Evolutionary conservation across 768 basidiomycete genomes (phyloP).

Genomic region (Mycena indigotica): DNA sequence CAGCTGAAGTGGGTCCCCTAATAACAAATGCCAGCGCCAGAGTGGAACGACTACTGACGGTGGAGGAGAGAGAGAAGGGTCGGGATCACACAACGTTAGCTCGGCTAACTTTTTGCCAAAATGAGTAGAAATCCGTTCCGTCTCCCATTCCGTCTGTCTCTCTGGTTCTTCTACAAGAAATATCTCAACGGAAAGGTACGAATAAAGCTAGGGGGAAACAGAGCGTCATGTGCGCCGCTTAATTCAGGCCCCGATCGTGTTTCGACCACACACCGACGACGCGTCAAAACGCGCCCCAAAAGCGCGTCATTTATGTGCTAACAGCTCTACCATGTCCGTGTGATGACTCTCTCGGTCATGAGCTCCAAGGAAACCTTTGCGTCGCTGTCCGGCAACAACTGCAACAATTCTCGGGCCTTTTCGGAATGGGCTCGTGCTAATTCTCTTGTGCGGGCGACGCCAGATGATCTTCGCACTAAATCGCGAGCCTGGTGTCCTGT

Average conservation of each 20-base stretch:
- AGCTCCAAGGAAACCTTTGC: constrained; percentile 76
- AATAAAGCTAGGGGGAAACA: no score
- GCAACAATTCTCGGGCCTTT: constrained; percentile 75
- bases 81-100: background rate
- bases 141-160: background rate
- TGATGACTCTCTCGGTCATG: constrained; percentile 75
- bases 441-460: constrained; percentile 76
- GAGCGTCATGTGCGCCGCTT: no score
- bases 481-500: constrained; percentile 61
- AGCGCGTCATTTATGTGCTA: background rate
- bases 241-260: background rate
- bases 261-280: background rate
- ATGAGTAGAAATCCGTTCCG: background rate
- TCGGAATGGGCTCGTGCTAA: constrained; percentile 79
- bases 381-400: constrained; percentile 77
- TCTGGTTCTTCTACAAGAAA: no score
- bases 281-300: background rate
- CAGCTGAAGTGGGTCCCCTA: no score
- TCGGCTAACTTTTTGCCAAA: background rate
- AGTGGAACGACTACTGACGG: background rate
- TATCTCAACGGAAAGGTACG: no score
- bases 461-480: constrained; percentile 75
- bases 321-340: constrained; percentile 39
- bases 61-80: background rate
- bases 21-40: background rate